Evolutionary conservation across 2,329 filamentous ascomycete genomes (phyloP), one percentile per base, ranked within the genome.

Genomic region (Penicillium decumbens): DNA sequence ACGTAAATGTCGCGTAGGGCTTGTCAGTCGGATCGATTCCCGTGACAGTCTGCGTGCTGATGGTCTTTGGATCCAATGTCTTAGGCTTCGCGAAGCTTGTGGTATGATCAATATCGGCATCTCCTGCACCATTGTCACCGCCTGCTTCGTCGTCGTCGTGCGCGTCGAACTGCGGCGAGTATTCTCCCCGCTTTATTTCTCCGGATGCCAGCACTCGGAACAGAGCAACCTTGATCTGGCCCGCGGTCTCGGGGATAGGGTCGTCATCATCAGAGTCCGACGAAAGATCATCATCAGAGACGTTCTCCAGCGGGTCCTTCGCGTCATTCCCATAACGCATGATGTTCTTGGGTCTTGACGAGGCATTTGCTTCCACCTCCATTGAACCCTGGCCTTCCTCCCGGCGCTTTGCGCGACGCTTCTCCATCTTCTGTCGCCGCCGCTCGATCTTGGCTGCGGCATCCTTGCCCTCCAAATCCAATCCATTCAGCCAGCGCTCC

Each of bases 1-100:
- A 98, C 25, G 95, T 97, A 70, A 98, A 98, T 7, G 88, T 86
- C 3, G 93, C 93, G 72, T 95, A 98, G 3, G 95, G 93, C 72
- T 92, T 93, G 55, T 97, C 92, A 18, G 91, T 90, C 0, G 90
- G 89, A 69, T 98, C 93, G 55, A 97, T 95, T 15, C 92, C 93
- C 7, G 93, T 97, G n/a, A 98, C 93, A 0, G 93, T 98, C 73
- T 98, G 93, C 2, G 93, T 98, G 66, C 91, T 97, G 66, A 98
- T 98, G 2, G 89, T 90, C 74, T 96, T 96, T 0, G 92, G 92
- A 73, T 97, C 95, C 45, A 96, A 78, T 1, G 89, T 87, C 78
- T 96, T 97, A 12, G 91, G 92, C 73, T 96, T 95, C 8, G 92
- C 92, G 71, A 97, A 97, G 67, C 91, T 95, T 6, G 93, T 97